Evolutionary conservation across 1,284 basidiomycete species (phyloP).

Genomic region (Apiotrichum montevideense): DNA sequence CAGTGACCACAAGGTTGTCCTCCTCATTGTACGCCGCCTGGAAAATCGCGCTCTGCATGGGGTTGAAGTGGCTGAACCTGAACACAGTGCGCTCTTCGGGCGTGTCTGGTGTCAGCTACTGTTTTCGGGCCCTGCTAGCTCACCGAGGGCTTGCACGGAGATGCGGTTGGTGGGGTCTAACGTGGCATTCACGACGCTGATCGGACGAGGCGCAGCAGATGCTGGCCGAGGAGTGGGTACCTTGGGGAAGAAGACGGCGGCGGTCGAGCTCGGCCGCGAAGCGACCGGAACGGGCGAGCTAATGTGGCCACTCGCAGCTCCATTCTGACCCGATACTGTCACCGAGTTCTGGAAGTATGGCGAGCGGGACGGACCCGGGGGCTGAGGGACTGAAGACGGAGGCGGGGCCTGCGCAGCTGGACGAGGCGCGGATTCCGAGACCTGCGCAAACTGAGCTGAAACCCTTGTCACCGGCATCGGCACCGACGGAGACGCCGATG

Average conservation of each 20-base stretch:
- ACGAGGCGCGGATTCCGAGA: no score
- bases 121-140: background rate
- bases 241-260: background rate
- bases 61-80: constrained; percentile 17
- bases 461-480: no score
- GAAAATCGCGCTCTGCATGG: constrained; percentile 19
- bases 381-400: no score
- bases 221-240: background rate
- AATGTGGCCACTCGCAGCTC: background rate
- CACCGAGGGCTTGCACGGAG: constrained; percentile 6
- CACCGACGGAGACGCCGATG: no score
- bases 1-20: constrained; percentile 75
- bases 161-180: background rate
- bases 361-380: background rate
- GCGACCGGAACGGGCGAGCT: background rate
- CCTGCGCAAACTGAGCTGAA: no score
- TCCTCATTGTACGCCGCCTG: constrained; percentile 54
- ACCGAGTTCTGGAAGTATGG: background rate
- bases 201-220: background rate
- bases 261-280: background rate
- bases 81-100: constrained; percentile 6
- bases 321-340: no score
- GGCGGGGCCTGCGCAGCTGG: no score
- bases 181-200: background rate
- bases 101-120: constrained; percentile 2